Evolutionary conservation across 176 grass and related monocot species (phyloP).

Genomic region (Avena eriantha): DNA sequence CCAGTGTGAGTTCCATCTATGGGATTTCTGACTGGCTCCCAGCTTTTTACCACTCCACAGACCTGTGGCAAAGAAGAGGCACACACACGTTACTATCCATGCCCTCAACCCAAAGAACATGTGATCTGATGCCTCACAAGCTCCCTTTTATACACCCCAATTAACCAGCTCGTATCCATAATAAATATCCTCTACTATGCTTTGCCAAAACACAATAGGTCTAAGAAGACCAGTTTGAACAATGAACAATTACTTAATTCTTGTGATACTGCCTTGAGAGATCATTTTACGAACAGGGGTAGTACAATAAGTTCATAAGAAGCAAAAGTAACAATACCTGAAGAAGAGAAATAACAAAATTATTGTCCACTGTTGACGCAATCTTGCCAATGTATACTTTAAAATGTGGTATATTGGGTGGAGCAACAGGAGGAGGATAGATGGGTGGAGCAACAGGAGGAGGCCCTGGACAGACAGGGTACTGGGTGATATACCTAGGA

Average conservation of each 20-base stretch:
- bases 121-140: neutral
- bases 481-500: conserved; percentile 4
- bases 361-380: conserved; percentile 59
- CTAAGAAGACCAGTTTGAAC: neutral
- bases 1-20: conserved; percentile 64
- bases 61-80: conserved; percentile 49
- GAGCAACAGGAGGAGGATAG: conserved; percentile 40
- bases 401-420: conserved; percentile 58
- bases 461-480: conserved; percentile 12
- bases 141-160: neutral
- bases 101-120: conserved; percentile 5
- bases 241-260: conserved; percentile 20
- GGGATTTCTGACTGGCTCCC: conserved; percentile 82
- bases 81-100: neutral
- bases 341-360: conserved; percentile 76
- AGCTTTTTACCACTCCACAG: conserved; percentile 81
- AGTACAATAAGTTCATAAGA: conserved; percentile 8
- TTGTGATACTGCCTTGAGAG: neutral
- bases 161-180: neutral
- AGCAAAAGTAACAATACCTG: conserved; percentile 43
- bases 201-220: conserved; percentile 8
- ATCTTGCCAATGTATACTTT: conserved; percentile 72
- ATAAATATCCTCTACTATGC: conserved; percentile 15
- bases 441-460: conserved; percentile 53
- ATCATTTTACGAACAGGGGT: conserved; percentile 18